Percentiles rank a stretch among this genome's conserved stretches.
These are phyloP conservation scores for Vigna mungo DNA, from an alignment of 306 rosid genomes.

Conservation along the genomic window DNA sequence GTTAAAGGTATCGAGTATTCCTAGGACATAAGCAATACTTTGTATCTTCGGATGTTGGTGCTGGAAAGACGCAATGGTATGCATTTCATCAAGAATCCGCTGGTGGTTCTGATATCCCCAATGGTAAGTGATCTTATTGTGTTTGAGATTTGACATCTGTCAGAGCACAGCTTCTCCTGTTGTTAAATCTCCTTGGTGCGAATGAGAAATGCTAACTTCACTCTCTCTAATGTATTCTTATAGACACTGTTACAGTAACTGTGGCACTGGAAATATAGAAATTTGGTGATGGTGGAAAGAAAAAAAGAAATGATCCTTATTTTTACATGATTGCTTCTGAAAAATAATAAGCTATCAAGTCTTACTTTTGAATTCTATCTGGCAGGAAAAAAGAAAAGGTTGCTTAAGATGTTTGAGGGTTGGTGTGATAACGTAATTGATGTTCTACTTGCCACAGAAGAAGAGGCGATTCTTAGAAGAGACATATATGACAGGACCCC, in stretches of 20 bases:
- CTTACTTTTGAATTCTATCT: constrained; percentile 20
- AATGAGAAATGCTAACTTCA: background rate
- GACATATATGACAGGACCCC: constrained; percentile 91
- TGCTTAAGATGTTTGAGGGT: constrained; percentile 77
- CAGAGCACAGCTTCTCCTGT: background rate
- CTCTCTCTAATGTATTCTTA: background rate
- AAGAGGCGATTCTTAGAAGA: constrained; percentile 87
- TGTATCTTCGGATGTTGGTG: constrained; percentile 96
- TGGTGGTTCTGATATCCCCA: constrained; percentile 75
- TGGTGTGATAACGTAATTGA: constrained; percentile 96
- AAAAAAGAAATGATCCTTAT: background rate
- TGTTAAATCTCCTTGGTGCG: background rate
- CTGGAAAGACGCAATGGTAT: constrained; percentile 99
- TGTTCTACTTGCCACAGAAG: constrained; percentile 79
- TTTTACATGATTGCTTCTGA: background rate
- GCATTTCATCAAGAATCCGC: constrained; percentile 86
- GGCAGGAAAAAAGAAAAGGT: constrained; percentile 83
- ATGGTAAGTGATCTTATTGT: constrained; percentile 56
- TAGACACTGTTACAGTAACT: background rate
- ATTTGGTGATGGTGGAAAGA: background rate
- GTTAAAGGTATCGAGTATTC: constrained; percentile 93
- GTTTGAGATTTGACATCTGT: constrained; percentile 38
- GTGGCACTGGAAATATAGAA: background rate
- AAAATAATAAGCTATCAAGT: background rate
- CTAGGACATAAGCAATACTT: constrained; percentile 99